Conservation (phyloP, 106 monocot genomes). For the Allium fistulosum region DNA sequence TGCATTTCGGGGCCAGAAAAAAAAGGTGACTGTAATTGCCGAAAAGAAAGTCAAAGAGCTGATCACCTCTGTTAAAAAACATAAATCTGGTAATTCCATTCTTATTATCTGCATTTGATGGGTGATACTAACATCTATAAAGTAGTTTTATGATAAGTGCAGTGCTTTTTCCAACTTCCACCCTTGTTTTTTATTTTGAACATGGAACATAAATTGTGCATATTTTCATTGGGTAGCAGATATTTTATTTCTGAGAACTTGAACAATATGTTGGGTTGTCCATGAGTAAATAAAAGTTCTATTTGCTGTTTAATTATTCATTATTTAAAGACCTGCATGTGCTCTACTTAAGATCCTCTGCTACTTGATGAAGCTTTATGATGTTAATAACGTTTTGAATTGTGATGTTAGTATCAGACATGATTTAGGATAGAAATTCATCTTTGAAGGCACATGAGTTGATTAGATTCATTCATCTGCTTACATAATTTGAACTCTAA, state of each 20-base stretch:
- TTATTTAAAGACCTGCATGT: too few species aligned
- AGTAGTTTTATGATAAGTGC: background rate
- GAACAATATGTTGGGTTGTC: background rate
- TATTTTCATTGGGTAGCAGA: background rate
- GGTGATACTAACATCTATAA: background rate
- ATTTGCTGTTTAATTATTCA: too few species aligned
- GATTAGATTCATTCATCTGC: too few species aligned
- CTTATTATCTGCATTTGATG: background rate
- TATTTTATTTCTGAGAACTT: background rate
- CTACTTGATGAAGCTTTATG: too few species aligned
- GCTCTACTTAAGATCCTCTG: too few species aligned
- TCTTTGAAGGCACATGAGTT: too few species aligned
- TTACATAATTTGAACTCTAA: too few species aligned
- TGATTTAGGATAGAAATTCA: too few species aligned
- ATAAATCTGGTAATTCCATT: conserved; percentile 8
- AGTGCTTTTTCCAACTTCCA: background rate
- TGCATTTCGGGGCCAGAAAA: background rate
- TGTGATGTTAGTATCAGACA: too few species aligned
- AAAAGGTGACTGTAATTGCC: conserved; percentile 5
- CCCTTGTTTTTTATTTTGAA: background rate
- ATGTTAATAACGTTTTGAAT: too few species aligned
- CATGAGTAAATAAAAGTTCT: background rate
- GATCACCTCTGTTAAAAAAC: conserved; percentile 13
- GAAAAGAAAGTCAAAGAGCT: conserved; percentile 18
- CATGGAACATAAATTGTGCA: background rate